Base-by-base conservation (phyloP, 1,139 yeast genomes). In the Taiozyma sp. region DNA sequence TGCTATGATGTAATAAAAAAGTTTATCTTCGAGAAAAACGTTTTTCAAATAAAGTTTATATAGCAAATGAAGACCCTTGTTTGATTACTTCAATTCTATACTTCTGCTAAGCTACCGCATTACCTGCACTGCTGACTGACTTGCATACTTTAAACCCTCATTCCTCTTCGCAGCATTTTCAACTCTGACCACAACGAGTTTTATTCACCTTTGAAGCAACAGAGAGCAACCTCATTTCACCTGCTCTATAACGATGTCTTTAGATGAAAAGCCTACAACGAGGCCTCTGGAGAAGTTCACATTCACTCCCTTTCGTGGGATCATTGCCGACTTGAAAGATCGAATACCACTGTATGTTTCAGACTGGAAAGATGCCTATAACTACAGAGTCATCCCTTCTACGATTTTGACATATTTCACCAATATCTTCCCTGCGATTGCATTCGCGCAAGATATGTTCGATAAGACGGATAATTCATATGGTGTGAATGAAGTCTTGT, bases 391-490 rank as follows among this genome's bases (percentile, higher is more conserved):
- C n/a, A 74, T 93, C 3, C 98, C 99, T 0, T 76, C 96, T 1
- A 84, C 91, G 1, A 70, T 87, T 2, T 91, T 79, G 65, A 87
- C 92, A 44, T 92, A 87, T 69, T 89, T 93, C 73, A 90, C 96
- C 48, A 93, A 93, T 65, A 67, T 93, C 44, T 72, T 93, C 32
- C 99, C 99, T 1, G 98, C 98, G 0, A 79, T 93, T 45, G 97
- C 98, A 0, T 93, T 93, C 75, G 96, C 98, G 1, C 97, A 91
- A 65, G 99, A 93, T 66, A 87, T 92, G 97, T 91, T 90, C 66
- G 91, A 92, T 69, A 82, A 89, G 54, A 93, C 99, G 0, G 71
- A 87, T 52, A 83, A 87, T 60, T 78, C 92, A 28, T 93, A 88
- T 63, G 99, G 99, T 2, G 87, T 93, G 2, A 93, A 93, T 65